These are phyloP conservation scores for Furcasterigmium sp. DNA, from an alignment of 2,329 filamentous ascomycete species.

Conservation along the genomic window DNA sequence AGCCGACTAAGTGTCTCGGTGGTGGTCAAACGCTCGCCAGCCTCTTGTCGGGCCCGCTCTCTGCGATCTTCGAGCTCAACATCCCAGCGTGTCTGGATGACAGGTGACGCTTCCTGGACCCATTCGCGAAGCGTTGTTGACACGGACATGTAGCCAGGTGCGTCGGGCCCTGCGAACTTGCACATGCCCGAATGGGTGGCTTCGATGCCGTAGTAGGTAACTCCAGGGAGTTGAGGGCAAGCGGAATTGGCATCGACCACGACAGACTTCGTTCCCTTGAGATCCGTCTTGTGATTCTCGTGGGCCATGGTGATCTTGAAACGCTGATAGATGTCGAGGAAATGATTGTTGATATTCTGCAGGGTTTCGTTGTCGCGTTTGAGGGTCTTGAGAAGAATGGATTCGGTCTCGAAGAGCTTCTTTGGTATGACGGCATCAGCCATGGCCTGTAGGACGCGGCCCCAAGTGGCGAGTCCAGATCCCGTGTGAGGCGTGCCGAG, in stretches of 20 bases:
- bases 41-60: constrained; percentile 35
- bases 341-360: constrained; percentile 68
- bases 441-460: constrained; percentile 61
- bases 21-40: constrained; percentile 33
- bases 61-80: constrained; percentile 51
- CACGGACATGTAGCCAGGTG: constrained; percentile 58
- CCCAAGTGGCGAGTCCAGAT: constrained; percentile 64
- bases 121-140: constrained; percentile 45
- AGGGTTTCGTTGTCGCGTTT: constrained; percentile 69
- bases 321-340: constrained; percentile 64
- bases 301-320: constrained; percentile 75
- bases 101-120: constrained; percentile 46
- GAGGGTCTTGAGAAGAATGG: constrained; percentile 64
- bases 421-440: constrained; percentile 59
- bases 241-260: constrained; percentile 69
- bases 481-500: constrained; percentile 72
- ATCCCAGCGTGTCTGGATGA: constrained; percentile 53
- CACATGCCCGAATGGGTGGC: constrained; percentile 68
- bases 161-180: constrained; percentile 60
- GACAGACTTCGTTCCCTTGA: constrained; percentile 57
- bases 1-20: constrained; percentile 13
- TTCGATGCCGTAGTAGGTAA: constrained; percentile 70
- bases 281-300: constrained; percentile 65
- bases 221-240: constrained; percentile 62
- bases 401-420: constrained; percentile 62